Percentiles rank a stretch among this genome's conserved stretches.
Evolutionary conservation across 2,329 filamentous ascomycete genomes (phyloP).

Genomic region (Hypomyces rosellus): DNA sequence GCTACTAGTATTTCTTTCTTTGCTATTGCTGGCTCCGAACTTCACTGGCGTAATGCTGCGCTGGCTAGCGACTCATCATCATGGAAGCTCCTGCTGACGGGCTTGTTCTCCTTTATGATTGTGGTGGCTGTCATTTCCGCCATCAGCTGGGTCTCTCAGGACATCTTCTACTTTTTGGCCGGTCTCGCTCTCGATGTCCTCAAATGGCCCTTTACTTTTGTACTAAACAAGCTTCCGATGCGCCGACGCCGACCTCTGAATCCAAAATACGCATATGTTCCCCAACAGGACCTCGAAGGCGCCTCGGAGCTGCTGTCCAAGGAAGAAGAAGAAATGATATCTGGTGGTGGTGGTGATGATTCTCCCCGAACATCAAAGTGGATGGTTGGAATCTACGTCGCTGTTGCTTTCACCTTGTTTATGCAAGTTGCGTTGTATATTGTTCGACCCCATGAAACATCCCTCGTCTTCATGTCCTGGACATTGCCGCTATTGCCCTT

Average conservation of each 20-base stretch:
- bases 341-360: conserved; percentile 2
- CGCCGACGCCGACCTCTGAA: not conserved
- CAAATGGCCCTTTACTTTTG: conserved; percentile 17
- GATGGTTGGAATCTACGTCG: conserved; percentile 7
- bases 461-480: conserved; percentile 29
- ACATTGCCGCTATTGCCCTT: conserved; percentile 26
- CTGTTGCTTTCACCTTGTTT: conserved; percentile 14
- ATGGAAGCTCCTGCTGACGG: conserved; percentile 23
- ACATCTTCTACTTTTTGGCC: conserved; percentile 14
- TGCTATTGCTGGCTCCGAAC: conserved; percentile 23
- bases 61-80: conserved; percentile 25
- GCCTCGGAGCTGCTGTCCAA: conserved; percentile 11
- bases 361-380: conserved; percentile 2
- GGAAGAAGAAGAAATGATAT: conserved; percentile 9
- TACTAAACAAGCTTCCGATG: conserved; percentile 10
- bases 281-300: conserved; percentile 21
- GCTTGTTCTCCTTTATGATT: conserved; percentile 19
- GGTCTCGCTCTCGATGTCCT: conserved; percentile 19
- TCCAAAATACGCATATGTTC: conserved; percentile 17
- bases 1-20: conserved; percentile 21
- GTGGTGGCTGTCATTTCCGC: conserved; percentile 13
- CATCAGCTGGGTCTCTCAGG: conserved; percentile 22
- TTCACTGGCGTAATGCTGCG: conserved; percentile 28
- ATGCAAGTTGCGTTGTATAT: conserved; percentile 17
- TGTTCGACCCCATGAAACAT: conserved; percentile 22